Conservation (phyloP, 129 eudicot genomes). For the Pittosporum tobira region DNA sequence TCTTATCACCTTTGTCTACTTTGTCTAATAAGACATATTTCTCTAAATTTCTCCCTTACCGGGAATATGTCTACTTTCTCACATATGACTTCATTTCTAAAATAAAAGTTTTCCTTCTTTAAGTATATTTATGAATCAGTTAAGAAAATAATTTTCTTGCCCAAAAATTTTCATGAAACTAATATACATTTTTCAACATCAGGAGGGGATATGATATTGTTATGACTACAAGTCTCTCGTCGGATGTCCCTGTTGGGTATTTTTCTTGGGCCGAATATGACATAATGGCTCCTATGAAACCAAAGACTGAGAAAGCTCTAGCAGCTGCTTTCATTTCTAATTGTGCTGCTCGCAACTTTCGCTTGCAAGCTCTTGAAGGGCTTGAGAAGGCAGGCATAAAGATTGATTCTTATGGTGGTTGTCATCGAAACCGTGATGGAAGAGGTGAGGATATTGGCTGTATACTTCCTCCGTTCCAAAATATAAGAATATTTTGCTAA, state of each 20-base stretch:
- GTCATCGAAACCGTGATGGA: slow-evolving; percentile 85
- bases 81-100: neutral
- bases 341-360: slow-evolving; percentile 87
- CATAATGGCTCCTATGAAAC: slow-evolving; percentile 89
- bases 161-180: neutral
- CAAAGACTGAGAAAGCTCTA: slow-evolving; percentile 72
- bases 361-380: slow-evolving; percentile 82
- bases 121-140: neutral
- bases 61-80: too few species aligned
- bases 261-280: slow-evolving; percentile 99
- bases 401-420: slow-evolving; percentile 90
- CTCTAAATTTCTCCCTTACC: too few species aligned
- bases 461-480: neutral
- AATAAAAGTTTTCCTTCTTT: neutral
- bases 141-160: neutral
- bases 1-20: too few species aligned
- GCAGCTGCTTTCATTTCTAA: slow-evolving; percentile 99
- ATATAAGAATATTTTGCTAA: too few species aligned
- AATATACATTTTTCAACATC: slow-evolving; percentile 13
- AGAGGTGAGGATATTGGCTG: slow-evolving; percentile 35
- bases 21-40: too few species aligned
- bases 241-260: slow-evolving; percentile 97
- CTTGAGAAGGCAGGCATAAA: slow-evolving; percentile 59
- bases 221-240: slow-evolving; percentile 96
- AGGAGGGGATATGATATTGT: slow-evolving; percentile 73